A percentile compares a stretch with the other conserved stretches of the same genome.
Evolutionary conservation across 108 stramenopile genomes (phyloP).

Genomic region (Cyclostephanos tholiformis): DNA sequence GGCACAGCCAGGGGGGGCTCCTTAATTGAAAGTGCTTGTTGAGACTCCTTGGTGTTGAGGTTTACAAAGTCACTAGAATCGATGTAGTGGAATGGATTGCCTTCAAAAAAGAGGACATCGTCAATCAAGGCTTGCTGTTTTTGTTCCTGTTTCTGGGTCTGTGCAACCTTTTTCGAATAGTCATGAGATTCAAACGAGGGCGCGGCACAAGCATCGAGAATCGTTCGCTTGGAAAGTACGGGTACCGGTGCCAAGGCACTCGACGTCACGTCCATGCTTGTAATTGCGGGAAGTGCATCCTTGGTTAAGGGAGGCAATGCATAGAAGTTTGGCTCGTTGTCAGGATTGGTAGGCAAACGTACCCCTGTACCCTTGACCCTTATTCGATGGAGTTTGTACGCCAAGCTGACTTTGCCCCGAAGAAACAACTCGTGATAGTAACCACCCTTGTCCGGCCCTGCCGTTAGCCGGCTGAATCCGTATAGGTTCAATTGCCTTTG

Average conservation of each 20-base stretch:
- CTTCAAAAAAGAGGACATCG: constrained; percentile 55
- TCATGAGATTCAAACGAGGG: constrained; percentile 3
- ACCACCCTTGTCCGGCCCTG: constrained; percentile 67
- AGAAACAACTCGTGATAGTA: constrained; percentile 86
- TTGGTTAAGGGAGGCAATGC: constrained; percentile 59
- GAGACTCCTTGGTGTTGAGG: constrained; percentile 8
- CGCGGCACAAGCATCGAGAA: constrained; percentile 5
- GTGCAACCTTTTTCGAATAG: constrained; percentile 13
- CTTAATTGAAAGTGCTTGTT: background rate
- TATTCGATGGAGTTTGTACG: constrained; percentile 69
- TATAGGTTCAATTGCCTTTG: constrained; percentile 94
- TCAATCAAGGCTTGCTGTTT: constrained; percentile 19
- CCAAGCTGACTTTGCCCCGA: constrained; percentile 62
- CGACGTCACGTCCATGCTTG: background rate
- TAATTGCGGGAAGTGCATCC: constrained; percentile 7
- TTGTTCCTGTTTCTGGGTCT: constrained; percentile 14
- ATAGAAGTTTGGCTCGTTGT: constrained; percentile 84
- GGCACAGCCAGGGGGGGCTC: background rate
- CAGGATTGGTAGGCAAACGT: constrained; percentile 72
- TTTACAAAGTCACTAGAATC: constrained; percentile 28
- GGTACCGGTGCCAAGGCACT: constrained; percentile 9
- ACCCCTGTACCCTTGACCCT: constrained; percentile 85
- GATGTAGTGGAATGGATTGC: constrained; percentile 56
- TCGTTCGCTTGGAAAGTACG: constrained; percentile 1
- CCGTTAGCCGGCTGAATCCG: constrained; percentile 83